Evolutionary conservation across 2,329 filamentous ascomycete species (phyloP).

Genomic region (Rutstroemia sp.): DNA sequence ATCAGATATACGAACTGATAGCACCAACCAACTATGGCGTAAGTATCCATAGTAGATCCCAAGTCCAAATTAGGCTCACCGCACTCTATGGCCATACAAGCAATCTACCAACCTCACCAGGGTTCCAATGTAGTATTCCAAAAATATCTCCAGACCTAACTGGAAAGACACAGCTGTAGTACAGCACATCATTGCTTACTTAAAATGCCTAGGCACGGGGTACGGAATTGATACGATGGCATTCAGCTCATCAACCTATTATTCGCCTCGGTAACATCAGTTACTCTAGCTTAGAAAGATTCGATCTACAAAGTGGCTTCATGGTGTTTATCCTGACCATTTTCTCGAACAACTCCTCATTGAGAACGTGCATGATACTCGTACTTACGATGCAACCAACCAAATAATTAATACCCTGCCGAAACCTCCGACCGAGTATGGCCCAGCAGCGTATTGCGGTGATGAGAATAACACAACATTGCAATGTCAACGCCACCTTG

Average conservation of each 20-base stretch:
- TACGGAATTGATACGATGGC: background rate
- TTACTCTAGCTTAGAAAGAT: background rate
- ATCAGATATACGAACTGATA: background rate
- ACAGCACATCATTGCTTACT: background rate
- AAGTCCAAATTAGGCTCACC: background rate
- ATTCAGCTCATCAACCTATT: slow-evolving; percentile 2
- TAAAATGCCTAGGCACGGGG: background rate
- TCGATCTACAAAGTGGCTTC: slow-evolving; percentile 1
- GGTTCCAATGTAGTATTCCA: background rate
- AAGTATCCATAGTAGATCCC: background rate
- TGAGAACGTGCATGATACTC: background rate
- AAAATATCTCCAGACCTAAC: background rate
- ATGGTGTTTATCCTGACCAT: background rate
- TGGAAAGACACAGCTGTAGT: background rate
- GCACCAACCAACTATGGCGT: background rate
- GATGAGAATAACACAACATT: background rate
- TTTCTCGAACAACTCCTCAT: background rate
- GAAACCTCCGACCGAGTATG: background rate
- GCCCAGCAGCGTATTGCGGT: background rate
- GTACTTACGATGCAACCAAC: background rate
- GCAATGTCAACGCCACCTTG: background rate
- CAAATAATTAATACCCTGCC: background rate
- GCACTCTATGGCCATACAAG: background rate
- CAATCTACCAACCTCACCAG: background rate
- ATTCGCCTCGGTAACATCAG: slow-evolving; percentile 2